Evolutionary conservation across 2,329 filamentous ascomycete species (phyloP).

Genomic region (Colletotrichum sp.): DNA sequence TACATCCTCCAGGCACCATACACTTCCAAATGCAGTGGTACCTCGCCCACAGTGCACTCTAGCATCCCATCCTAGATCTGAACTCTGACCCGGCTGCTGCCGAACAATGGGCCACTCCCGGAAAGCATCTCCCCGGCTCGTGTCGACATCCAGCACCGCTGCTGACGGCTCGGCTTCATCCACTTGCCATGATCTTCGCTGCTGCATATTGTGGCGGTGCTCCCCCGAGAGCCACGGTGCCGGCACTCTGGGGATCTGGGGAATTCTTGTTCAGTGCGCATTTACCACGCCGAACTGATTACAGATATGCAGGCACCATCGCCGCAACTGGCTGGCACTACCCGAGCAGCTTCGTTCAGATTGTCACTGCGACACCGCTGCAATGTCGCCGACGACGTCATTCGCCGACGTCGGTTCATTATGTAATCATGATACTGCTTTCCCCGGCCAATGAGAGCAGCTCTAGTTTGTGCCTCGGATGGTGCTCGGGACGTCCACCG

Average conservation of each 20-base stretch:
- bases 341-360: not conserved
- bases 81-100: conserved; percentile 5
- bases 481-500: conserved; percentile 13
- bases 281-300: not conserved
- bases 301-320: not conserved
- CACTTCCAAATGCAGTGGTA: not conserved
- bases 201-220: conserved; percentile 1
- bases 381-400: conserved; percentile 7
- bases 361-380: not conserved
- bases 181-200: not conserved
- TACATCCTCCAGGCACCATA: not conserved
- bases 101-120: not conserved
- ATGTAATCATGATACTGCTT: not conserved
- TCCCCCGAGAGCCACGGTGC: not conserved
- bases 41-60: not conserved
- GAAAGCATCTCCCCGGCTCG: not conserved
- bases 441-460: not conserved
- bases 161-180: not conserved
- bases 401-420: conserved; percentile 12
- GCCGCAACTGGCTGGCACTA: not conserved
- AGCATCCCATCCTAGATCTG: not conserved
- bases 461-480: conserved; percentile 7
- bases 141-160: not conserved
- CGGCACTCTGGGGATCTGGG: not conserved
- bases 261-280: not conserved